phyloP scores from a whole-genome alignment of 192 early-diverging fungal species.

The Coemansia pectinata region DNA sequence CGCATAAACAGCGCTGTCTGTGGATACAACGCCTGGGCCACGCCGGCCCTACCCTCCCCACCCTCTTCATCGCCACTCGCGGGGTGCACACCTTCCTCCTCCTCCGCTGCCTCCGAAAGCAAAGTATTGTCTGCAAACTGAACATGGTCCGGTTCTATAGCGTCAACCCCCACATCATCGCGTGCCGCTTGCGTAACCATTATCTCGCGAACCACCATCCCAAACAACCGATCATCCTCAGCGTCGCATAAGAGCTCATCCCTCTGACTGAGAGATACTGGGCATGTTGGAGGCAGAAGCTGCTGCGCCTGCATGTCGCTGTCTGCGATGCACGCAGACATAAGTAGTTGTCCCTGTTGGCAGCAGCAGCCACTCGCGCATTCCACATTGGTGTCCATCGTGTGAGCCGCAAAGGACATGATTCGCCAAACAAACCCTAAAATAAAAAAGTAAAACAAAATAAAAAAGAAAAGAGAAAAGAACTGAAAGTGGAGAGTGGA shows the following conservation, averaged over 20 bases:
- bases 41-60: background rate
- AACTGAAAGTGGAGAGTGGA: background rate
- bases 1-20: constrained; percentile 34
- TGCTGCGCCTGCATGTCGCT: background rate
- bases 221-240: constrained; percentile 4
- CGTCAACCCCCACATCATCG: background rate
- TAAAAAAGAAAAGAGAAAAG: background rate
- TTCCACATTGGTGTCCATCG: constrained; percentile 1
- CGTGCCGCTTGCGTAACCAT: constrained; percentile 1
- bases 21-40: constrained; percentile 16
- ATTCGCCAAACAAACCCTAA: background rate
- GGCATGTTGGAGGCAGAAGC: background rate
- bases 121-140: background rate
- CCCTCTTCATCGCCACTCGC: background rate
- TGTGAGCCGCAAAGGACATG: constrained; percentile 7
- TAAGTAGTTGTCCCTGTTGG: background rate
- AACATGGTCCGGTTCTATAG: background rate
- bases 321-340: background rate
- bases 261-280: background rate
- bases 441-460: background rate
- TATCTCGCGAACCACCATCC: background rate
- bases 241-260: constrained; percentile 11
- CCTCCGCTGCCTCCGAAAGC: background rate
- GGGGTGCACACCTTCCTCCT: background rate
- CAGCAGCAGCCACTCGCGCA: background rate